Evolutionary conservation across 2,329 filamentous ascomycete species (phyloP), one percentile per base, ranked within the genome.

Genomic region (Neonectria faginata): DNA sequence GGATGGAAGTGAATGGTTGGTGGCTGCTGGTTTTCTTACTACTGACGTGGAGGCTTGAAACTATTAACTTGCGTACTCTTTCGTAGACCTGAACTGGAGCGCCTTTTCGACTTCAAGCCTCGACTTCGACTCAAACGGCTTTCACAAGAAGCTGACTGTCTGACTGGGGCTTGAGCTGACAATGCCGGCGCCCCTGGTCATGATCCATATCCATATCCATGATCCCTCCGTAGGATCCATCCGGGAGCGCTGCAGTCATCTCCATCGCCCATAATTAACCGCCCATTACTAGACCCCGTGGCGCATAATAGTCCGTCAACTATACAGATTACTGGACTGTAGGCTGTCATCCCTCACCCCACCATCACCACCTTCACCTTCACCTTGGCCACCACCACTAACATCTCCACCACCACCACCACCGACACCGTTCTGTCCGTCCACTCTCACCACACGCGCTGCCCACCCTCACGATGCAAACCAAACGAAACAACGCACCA

Each of bases 391-490:
- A 6, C 36, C 36, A 39, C 14, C 36, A n/a, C 36, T 7, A 10
- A 14, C 33, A n/a, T n/a, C n/a, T n/a, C n/a, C n/a, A 50, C 27
- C 36, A 55, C 20, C 22, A 41, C 22, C 52, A 55, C 52, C 52
- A 54, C 39, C 11, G 18, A 41, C 52, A 55, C 52, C 52, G 52
- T 44, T 55, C 52, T 29, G 20, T 41, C 51, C 52, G 20, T n/a
- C 39, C n/a, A 20, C 52, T 29, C 52, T 31, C 52, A 55, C 52
- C 52, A 29, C 20, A 44, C 22, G n/a, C n/a, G n/a, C n/a, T n/a
- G n/a, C n/a, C n/a, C n/a, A n/a, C 16, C 47, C n/a, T 29, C 47
- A 25, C 42, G 20, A 45, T 3, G 20, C 42, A 45, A 45, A 14
- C 42, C 20, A 45, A 45, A 5, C 42, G 22, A 47, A 47, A 47